These are phyloP conservation scores for Lyophyllum shimeji DNA, from an alignment of 768 basidiomycete genomes.

Conservation along the genomic window DNA sequence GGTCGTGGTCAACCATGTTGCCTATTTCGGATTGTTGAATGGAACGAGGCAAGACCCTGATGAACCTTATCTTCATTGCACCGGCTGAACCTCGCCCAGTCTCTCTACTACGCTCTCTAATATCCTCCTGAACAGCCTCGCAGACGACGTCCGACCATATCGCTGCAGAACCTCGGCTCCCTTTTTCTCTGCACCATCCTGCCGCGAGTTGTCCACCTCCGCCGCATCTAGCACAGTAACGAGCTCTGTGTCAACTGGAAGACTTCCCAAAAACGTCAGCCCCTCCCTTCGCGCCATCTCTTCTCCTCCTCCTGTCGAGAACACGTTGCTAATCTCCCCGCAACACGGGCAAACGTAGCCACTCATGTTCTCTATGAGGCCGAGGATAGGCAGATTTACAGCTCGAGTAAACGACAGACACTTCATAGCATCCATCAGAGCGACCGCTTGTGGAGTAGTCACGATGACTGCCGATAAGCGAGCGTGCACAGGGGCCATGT, in stretches of 20 bases:
- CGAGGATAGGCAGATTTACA: slow-evolving; percentile 83
- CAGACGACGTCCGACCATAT: slow-evolving; percentile 70
- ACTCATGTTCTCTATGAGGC: slow-evolving; percentile 97
- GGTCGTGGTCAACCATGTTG: slow-evolving; percentile 25
- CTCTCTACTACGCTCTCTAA: slow-evolving; percentile 26
- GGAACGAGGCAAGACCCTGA: slow-evolving; percentile 33
- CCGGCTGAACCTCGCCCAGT: background rate
- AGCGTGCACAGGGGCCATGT: slow-evolving; percentile 81
- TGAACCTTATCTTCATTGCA: slow-evolving; percentile 6
- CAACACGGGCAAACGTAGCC: slow-evolving; percentile 98
- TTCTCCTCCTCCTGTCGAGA: slow-evolving; percentile 91
- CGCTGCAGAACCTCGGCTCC: slow-evolving; percentile 52
- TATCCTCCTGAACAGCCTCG: slow-evolving; percentile 65
- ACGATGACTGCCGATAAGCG: slow-evolving; percentile 86
- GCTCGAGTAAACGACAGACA: slow-evolving; percentile 94
- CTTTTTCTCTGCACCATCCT: slow-evolving; percentile 21
- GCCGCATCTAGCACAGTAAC: slow-evolving; percentile 82
- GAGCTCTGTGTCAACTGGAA: slow-evolving; percentile 93
- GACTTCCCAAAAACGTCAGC: slow-evolving; percentile 76
- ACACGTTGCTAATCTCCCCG: slow-evolving; percentile 91
- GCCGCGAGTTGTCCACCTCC: slow-evolving; percentile 18
- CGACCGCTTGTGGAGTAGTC: slow-evolving; percentile 96
- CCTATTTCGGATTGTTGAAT: slow-evolving; percentile 31
- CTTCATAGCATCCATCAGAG: slow-evolving; percentile 93
- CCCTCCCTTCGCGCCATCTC: slow-evolving; percentile 80